Conservation (phyloP, 2,329 filamentous ascomycete species). For the Paraphaeosphaeria minitans region DNA sequence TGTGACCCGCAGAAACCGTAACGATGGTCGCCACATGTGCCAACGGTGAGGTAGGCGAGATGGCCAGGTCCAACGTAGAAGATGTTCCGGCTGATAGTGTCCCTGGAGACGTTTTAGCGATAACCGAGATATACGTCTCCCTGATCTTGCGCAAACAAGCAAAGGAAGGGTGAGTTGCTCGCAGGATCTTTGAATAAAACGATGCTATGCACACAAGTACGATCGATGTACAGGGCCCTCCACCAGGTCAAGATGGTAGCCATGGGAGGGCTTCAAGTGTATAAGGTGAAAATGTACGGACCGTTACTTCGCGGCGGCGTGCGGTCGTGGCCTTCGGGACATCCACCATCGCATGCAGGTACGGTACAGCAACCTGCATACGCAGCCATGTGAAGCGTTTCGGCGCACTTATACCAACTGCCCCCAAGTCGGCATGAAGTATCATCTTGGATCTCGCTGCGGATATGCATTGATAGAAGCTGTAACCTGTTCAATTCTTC, state of each 20-base stretch:
- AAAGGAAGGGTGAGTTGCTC: not conserved
- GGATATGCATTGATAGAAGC: conserved; percentile 19
- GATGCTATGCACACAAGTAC: not conserved
- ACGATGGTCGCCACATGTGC: conserved; percentile 15
- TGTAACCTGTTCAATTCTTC: not conserved
- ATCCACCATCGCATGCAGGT: conserved; percentile 29
- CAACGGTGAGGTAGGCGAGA: conserved; percentile 6
- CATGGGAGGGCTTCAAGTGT: conserved; percentile 2
- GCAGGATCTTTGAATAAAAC: not conserved
- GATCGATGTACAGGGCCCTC: not conserved
- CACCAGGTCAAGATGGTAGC: conserved; percentile 6
- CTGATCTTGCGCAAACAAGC: not conserved
- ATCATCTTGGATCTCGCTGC: conserved; percentile 10
- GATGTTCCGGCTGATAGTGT: conserved; percentile 1
- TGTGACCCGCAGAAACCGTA: conserved; percentile 16
- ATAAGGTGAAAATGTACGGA: conserved; percentile 17
- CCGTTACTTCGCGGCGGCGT: conserved; percentile 21
- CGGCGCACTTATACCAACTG: conserved; percentile 27
- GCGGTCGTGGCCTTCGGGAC: conserved; percentile 25
- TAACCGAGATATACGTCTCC: not conserved
- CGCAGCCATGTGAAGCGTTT: not conserved
- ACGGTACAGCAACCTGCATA: conserved; percentile 34
- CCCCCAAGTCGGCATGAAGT: conserved; percentile 24
- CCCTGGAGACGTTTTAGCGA: conserved; percentile 6
- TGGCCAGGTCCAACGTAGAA: not conserved